Evolutionary conservation across 148 eudicot genomes (phyloP), one percentile per base, ranked within the genome.

Genomic region (Silene uniflora): DNA sequence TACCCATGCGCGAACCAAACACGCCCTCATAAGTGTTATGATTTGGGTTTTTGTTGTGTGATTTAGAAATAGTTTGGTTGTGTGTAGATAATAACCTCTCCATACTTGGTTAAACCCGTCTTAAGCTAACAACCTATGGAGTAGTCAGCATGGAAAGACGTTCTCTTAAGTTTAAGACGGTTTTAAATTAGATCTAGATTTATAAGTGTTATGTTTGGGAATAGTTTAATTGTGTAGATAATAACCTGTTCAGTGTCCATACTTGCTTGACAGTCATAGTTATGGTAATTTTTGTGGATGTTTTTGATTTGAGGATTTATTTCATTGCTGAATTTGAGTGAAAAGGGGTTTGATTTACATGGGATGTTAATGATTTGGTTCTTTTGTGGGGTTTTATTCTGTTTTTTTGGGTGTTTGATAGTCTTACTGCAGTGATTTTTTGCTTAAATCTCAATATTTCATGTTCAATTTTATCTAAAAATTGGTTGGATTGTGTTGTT

Each of bases 351-450:
- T 76, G 22, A 2, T 67, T 77, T 67, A 81, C 80, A 73, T 81
- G 66, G 59, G 58, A 81, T 73, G 67, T 66, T 46, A 32, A 32
- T 47, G 29, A 47, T 67, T 77, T 18, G 6, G 42, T 73, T 76
- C 60, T 27, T 73, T 81, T 72, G 21, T 39, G 58, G 67, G 44
- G 56, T 11, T 72, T 66, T 73, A 77, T 81, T 81, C 83, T 81
- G 81, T 81, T 77, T 81, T 68, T 71, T 12, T 42, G 18, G 12
- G 42, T 46, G 71, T 76, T 65, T 60, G 71, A 23, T 66, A 49
- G 64, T 19, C 29, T 23, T 29, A 71, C 56, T 16, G 4, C 49
- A 52, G 76, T 81, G 76, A 60, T 32, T 73, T 44, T 35, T 68
- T 17, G 67, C 29, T 59, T 59, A 72, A 76, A 72, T 66, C 27